Evolutionary conservation across 2,329 filamentous ascomycete species (phyloP).

Genomic region (Cladophialophora immunda): DNA sequence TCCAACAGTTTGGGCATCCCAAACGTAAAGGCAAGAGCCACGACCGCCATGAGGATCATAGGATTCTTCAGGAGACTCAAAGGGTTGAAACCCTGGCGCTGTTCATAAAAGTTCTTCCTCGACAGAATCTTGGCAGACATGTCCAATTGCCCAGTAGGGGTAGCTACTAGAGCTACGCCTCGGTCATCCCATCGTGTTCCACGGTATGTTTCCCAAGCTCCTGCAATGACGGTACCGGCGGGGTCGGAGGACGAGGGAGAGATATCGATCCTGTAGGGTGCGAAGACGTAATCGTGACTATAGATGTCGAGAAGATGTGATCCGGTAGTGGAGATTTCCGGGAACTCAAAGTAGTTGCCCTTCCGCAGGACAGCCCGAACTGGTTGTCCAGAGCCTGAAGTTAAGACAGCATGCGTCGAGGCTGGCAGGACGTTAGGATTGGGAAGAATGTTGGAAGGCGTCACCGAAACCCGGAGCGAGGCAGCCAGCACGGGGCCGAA

Average conservation of each 20-base stretch:
- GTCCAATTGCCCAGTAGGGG: slow-evolving; percentile 51
- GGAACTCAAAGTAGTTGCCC: slow-evolving; percentile 75
- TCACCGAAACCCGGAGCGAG: slow-evolving; percentile 47
- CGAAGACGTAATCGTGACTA: slow-evolving; percentile 76
- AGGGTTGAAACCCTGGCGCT: slow-evolving; percentile 78
- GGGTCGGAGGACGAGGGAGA: slow-evolving; percentile 45
- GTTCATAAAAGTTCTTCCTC: slow-evolving; percentile 77
- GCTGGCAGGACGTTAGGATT: slow-evolving; percentile 52
- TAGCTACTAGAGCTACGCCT: slow-evolving; percentile 33
- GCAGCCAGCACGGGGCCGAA: slow-evolving; percentile 14
- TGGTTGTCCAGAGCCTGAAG: slow-evolving; percentile 49
- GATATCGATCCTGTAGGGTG: slow-evolving; percentile 82
- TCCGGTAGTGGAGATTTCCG: slow-evolving; percentile 67
- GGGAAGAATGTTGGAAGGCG: slow-evolving; percentile 53
- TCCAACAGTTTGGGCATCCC: slow-evolving; percentile 96
- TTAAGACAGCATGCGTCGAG: slow-evolving; percentile 62
- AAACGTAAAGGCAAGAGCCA: slow-evolving; percentile 83
- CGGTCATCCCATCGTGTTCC: slow-evolving; percentile 41
- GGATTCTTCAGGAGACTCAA: slow-evolving; percentile 87
- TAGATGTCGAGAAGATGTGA: slow-evolving; percentile 86
- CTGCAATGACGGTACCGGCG: slow-evolving; percentile 47
- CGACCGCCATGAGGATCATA: slow-evolving; percentile 92
- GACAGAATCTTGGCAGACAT: slow-evolving; percentile 71
- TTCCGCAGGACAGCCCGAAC: slow-evolving; percentile 56
- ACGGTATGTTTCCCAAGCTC: slow-evolving; percentile 38